Evolutionary conservation across 805 yeast genomes (phyloP).

Genomic region (Maudiozyma serrabonitensis): DNA sequence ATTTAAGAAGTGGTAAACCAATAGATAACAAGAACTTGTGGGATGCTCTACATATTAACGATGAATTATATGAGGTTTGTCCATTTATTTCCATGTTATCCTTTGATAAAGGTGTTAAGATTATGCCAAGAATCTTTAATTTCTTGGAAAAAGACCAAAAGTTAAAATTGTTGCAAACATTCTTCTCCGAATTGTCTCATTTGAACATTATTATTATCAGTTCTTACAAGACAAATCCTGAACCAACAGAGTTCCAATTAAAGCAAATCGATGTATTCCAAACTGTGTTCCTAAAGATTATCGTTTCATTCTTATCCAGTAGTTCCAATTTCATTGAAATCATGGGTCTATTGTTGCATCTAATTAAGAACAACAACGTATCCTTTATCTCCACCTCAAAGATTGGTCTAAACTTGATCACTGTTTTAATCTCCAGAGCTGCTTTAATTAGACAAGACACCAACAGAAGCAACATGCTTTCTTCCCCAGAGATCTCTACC

Average conservation of each 20-base stretch:
- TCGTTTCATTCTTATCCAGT: slow-evolving; percentile 67
- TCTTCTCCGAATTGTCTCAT: slow-evolving; percentile 72
- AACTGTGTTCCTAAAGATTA: slow-evolving; percentile 68
- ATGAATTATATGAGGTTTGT: slow-evolving; percentile 46
- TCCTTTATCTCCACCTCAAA: slow-evolving; percentile 47
- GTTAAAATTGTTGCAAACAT: slow-evolving; percentile 62
- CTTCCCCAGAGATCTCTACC: slow-evolving; percentile 33
- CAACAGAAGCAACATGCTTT: slow-evolving; percentile 30
- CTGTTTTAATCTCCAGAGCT: slow-evolving; percentile 85
- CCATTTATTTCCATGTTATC: slow-evolving; percentile 78
- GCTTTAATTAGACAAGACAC: slow-evolving; percentile 86
- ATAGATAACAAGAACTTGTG: slow-evolving; percentile 48
- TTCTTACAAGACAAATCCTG: slow-evolving; percentile 57
- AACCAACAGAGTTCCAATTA: slow-evolving; percentile 42
- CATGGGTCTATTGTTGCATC: slow-evolving; percentile 59
- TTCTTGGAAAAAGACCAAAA: slow-evolving; percentile 70
- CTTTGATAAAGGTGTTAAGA: slow-evolving; percentile 79
- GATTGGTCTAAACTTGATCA: slow-evolving; percentile 76
- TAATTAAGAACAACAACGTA: slow-evolving; percentile 62
- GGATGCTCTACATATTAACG: slow-evolving; percentile 69
- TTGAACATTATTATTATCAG: slow-evolving; percentile 71
- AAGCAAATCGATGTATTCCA: slow-evolving; percentile 71
- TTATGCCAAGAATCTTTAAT: slow-evolving; percentile 80
- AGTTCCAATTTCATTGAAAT: slow-evolving; percentile 75
- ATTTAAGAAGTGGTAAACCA: slow-evolving; percentile 46